Evolutionary conservation across 2,329 filamentous ascomycete species (phyloP).

Genomic region (Phialemonium atrogriseum): DNA sequence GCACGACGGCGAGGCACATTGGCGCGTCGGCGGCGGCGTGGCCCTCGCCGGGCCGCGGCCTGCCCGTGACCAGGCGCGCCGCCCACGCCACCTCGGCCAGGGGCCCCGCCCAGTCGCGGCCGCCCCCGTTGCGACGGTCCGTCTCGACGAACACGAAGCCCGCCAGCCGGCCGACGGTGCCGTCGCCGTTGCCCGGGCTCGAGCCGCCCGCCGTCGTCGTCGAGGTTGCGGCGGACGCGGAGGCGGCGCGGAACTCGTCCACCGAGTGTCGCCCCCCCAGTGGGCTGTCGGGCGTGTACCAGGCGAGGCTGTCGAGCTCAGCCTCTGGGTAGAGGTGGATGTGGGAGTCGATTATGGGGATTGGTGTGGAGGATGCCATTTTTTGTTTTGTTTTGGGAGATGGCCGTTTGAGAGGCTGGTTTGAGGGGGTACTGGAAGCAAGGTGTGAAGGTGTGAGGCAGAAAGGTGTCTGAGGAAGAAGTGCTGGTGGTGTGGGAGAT

Average conservation of each 20-base stretch:
- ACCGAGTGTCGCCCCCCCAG: conserved; percentile 58
- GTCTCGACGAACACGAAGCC: conserved; percentile 17
- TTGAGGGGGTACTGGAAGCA: background rate
- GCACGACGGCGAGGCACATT: conserved; percentile 62
- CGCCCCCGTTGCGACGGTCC: conserved; percentile 37
- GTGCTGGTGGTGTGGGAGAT: too few relatives aligned
- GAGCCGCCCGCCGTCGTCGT: too few relatives aligned
- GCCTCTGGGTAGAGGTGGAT: conserved; percentile 76
- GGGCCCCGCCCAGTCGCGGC: conserved; percentile 55
- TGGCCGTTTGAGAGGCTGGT: background rate
- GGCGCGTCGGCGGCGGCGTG: conserved; percentile 41
- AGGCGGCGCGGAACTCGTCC: conserved; percentile 49
- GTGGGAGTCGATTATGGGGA: conserved; percentile 78
- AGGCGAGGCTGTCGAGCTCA: conserved; percentile 59
- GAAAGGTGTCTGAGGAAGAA: too few relatives aligned
- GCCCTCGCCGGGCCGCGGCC: conserved; percentile 47
- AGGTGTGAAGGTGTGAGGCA: too few relatives aligned
- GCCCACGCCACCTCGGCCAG: conserved; percentile 66
- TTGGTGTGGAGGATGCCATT: conserved; percentile 10
- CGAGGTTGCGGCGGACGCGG: conserved; percentile 28
- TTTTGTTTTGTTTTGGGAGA: background rate
- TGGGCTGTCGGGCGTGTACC: conserved; percentile 53
- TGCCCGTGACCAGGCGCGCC: conserved; percentile 55
- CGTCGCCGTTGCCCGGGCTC: too few relatives aligned
- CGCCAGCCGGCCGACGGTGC: conserved; percentile 32